Percentiles rank a stretch among this genome's conserved stretches.
phyloP scores from a whole-genome alignment of 805 yeast genomes.

The Kodamaea laetipori region DNA sequence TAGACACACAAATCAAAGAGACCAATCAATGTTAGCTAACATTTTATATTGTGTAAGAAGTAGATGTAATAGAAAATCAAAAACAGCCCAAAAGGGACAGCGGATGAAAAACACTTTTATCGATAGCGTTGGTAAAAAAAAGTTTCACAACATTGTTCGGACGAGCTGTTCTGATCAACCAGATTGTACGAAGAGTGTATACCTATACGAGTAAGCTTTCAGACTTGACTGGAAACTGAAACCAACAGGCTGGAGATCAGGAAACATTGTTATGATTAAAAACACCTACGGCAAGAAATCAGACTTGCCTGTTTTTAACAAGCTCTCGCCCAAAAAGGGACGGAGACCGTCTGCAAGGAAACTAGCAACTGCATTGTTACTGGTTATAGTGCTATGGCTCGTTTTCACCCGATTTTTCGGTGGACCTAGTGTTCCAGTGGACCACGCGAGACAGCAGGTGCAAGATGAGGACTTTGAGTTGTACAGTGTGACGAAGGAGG shows the following conservation, averaged over 20 bases:
- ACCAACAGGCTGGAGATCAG: not conserved
- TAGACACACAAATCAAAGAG: too few relatives aligned
- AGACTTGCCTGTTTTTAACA: conserved; percentile 47
- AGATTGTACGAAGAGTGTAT: too few relatives aligned
- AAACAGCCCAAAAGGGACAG: too few relatives aligned
- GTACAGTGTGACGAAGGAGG: conserved; percentile 36
- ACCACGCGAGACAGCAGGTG: conserved; percentile 2
- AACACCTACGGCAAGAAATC: conserved; percentile 43
- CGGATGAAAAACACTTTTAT: too few relatives aligned
- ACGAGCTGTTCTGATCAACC: too few relatives aligned
- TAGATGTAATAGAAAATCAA: not conserved
- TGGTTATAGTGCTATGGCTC: conserved; percentile 15
- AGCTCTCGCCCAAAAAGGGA: conserved; percentile 18
- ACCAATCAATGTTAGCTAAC: too few relatives aligned
- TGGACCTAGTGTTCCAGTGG: not conserved
- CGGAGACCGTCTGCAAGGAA: conserved; percentile 11
- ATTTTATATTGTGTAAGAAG: conserved; percentile 1
- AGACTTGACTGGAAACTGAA: too few relatives aligned
- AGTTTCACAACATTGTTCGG: too few relatives aligned
- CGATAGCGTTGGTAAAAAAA: too few relatives aligned
- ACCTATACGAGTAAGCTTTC: too few relatives aligned
- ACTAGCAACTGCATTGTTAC: conserved; percentile 9
- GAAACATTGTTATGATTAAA: conserved; percentile 22
- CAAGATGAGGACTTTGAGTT: conserved; percentile 22
- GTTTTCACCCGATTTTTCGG: conserved; percentile 9